Conservation (phyloP, 257 asterid species). For the Marsdenia floribunda region DNA sequence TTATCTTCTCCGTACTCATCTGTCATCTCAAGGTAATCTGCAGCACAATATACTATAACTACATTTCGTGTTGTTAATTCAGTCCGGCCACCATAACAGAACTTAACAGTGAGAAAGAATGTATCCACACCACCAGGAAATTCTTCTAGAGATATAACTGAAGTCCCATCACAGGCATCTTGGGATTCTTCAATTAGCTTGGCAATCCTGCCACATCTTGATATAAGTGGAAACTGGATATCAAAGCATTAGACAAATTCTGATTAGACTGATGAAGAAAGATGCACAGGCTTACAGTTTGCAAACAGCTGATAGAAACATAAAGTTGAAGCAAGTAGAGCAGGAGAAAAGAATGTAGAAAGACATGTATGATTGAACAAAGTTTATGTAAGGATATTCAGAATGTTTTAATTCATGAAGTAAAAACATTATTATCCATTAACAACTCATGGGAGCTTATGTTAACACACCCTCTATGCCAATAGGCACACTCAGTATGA, state of each 20-base stretch:
- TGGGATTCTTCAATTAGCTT: constrained; percentile 49
- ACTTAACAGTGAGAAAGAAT: constrained; percentile 52
- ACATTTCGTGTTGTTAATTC: constrained; percentile 71
- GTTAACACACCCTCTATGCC: background rate
- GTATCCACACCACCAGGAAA: constrained; percentile 80
- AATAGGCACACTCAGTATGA: background rate
- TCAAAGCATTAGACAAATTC: constrained; percentile 7
- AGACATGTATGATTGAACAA: background rate
- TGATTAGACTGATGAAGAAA: background rate
- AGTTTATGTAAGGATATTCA: background rate
- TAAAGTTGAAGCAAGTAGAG: background rate
- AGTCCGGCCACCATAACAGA: constrained; percentile 67
- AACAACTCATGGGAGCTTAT: background rate
- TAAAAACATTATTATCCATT: background rate
- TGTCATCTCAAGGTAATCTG: constrained; percentile 80
- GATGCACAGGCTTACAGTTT: background rate
- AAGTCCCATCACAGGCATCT: constrained; percentile 26
- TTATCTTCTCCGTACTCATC: constrained; percentile 80
- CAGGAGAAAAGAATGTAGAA: background rate
- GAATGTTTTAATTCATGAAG: background rate
- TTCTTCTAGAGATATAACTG: constrained; percentile 41
- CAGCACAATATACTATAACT: constrained; percentile 72
- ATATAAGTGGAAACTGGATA: constrained; percentile 83
- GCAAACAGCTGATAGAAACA: background rate
- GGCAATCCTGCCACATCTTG: constrained; percentile 79